Conservation (phyloP, 768 basidiomycete genomes). For the Erythrobasidium yunnanense region DNA sequence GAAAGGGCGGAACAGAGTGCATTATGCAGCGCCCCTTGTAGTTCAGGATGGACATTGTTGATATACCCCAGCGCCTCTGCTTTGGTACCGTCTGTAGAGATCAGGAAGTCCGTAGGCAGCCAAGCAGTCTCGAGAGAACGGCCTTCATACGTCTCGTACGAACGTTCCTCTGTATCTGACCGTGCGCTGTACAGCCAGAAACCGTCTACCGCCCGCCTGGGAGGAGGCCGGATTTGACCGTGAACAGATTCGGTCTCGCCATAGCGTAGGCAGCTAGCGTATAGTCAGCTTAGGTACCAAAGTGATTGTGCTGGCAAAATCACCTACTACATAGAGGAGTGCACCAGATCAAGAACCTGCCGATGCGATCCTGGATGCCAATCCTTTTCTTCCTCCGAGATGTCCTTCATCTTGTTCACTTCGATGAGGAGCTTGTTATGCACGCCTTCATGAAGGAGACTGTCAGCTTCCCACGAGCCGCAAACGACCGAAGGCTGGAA, state of each 20-base stretch:
- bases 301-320: not conserved
- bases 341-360: slow-evolving; percentile 47
- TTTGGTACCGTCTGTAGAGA: slow-evolving; percentile 3
- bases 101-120: slow-evolving; percentile 26
- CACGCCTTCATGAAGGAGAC: not conserved
- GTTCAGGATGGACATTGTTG: slow-evolving; percentile 48
- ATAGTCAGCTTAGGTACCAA: not conserved
- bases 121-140: slow-evolving; percentile 12
- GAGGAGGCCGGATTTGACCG: not conserved
- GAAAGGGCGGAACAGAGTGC: slow-evolving; percentile 43
- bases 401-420: not conserved
- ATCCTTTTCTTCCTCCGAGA: slow-evolving; percentile 41
- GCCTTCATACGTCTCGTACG: not conserved
- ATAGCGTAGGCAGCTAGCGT: slow-evolving; percentile 41
- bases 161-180: not conserved
- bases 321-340: slow-evolving; percentile 43
- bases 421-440: not conserved
- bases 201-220: not conserved
- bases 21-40: slow-evolving; percentile 37
- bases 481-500: not conserved
- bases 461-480: slow-evolving; percentile 12
- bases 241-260: slow-evolving; percentile 35
- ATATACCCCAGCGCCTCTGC: slow-evolving; percentile 43
- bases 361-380: slow-evolving; percentile 48
- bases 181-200: not conserved